These are phyloP conservation scores for Phialophora macrospora DNA, from an alignment of 2,329 filamentous ascomycete species.

Conservation along the genomic window DNA sequence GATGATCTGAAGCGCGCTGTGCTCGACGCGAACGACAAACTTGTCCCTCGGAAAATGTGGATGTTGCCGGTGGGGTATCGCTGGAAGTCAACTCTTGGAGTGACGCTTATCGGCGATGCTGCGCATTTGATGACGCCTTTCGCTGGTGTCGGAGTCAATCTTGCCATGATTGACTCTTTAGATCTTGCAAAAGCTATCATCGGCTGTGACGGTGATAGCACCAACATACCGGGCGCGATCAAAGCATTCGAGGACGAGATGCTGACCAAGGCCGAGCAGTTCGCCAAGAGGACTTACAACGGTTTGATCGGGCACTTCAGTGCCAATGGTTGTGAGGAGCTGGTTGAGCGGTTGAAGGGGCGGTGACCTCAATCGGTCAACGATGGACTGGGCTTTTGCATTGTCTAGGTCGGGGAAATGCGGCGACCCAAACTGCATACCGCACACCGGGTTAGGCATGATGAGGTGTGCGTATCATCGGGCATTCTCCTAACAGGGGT, in stretches of 20 bases:
- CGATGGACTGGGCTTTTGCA: background rate
- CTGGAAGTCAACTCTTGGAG: constrained; percentile 56
- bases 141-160: constrained; percentile 35
- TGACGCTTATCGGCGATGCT: constrained; percentile 58
- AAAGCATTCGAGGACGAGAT: constrained; percentile 39
- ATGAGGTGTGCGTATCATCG: background rate
- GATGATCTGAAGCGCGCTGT: constrained; percentile 52
- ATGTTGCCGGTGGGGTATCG: constrained; percentile 57
- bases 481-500: background rate
- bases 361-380: background rate
- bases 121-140: constrained; percentile 36
- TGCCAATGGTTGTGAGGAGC: constrained; percentile 24
- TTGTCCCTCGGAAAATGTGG: constrained; percentile 54
- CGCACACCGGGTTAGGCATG: background rate
- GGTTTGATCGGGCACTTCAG: constrained; percentile 31
- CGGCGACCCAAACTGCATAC: background rate
- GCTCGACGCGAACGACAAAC: constrained; percentile 48
- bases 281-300: constrained; percentile 26
- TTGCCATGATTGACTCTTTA: constrained; percentile 34
- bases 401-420: background rate
- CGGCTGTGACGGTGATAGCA: constrained; percentile 22
- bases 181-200: constrained; percentile 37
- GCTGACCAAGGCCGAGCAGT: constrained; percentile 34
- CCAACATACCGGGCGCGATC: constrained; percentile 35
- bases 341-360: constrained; percentile 19